phyloP scores from a whole-genome alignment of 139 green algal species.

The Marvania coccoides region DNA sequence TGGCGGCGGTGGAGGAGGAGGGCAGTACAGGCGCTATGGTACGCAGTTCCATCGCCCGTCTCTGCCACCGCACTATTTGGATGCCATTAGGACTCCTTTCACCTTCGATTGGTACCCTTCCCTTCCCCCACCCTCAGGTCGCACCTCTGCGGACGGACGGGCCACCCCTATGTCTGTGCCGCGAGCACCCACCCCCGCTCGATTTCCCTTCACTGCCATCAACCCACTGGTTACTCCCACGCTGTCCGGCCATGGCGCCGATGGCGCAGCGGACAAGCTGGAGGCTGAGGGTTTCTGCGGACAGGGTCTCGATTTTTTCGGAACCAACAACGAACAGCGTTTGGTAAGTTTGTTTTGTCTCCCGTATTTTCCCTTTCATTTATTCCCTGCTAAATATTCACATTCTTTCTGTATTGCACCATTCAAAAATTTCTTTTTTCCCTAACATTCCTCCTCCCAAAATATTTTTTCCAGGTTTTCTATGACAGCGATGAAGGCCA shows the following conservation, averaged over 20 bases:
- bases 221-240: constrained; percentile 26
- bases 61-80: neutral
- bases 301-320: constrained; percentile 27
- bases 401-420: too few species aligned
- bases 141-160: neutral
- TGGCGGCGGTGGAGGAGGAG: neutral
- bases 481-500: too few species aligned
- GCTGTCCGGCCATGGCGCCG: neutral
- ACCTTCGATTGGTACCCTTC: too few species aligned
- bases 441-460: too few species aligned
- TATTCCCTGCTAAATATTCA: too few species aligned
- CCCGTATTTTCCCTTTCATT: too few species aligned
- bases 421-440: too few species aligned
- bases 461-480: too few species aligned
- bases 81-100: too few species aligned
- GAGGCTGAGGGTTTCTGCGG: constrained; percentile 18
- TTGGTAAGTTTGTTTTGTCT: too few species aligned
- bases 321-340: constrained; percentile 11
- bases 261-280: neutral
- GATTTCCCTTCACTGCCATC: neutral
- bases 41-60: neutral
- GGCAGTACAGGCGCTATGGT: neutral
- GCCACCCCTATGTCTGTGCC: neutral
- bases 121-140: neutral
- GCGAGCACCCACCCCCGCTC: neutral